A percentile compares a stretch with the other conserved stretches of the same genome.
Evolutionary conservation across 768 basidiomycete species (phyloP).

Genomic region (Suillus luteus): DNA sequence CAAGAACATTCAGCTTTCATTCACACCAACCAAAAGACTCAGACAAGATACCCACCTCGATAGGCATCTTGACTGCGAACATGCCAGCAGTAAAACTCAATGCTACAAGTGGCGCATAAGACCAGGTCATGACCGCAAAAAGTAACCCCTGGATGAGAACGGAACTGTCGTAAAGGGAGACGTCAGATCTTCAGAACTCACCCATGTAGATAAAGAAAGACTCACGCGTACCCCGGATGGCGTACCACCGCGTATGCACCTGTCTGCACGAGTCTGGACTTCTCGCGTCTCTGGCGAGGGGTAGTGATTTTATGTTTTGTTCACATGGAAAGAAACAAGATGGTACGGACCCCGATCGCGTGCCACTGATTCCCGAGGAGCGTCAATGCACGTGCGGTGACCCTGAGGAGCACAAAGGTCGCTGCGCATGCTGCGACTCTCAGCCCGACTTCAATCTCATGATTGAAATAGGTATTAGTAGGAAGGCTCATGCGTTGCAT

Average conservation of each 20-base stretch:
- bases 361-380: conserved; percentile 33
- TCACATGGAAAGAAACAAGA: background rate
- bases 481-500: conserved; percentile 31
- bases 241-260: conserved; percentile 41
- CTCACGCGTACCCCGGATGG: conserved; percentile 39
- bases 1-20: background rate
- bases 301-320: background rate
- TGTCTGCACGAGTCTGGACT: conserved; percentile 28
- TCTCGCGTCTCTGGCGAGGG: conserved; percentile 30
- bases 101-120: conserved; percentile 35
- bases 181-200: background rate
- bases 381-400: conserved; percentile 15
- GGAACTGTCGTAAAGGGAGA: background rate
- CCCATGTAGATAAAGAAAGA: background rate
- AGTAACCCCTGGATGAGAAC: background rate
- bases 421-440: conserved; percentile 33
- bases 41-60: conserved; percentile 29
- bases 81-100: conserved; percentile 24
- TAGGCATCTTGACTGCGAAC: conserved; percentile 36
- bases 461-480: conserved; percentile 23
- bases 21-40: background rate
- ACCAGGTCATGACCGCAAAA: conserved; percentile 25
- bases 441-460: conserved; percentile 26
- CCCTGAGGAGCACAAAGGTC: conserved; percentile 21
- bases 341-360: conserved; percentile 33